Conservation (phyloP, 2,329 filamentous ascomycete genomes). For the Xylaria sp. region DNA sequence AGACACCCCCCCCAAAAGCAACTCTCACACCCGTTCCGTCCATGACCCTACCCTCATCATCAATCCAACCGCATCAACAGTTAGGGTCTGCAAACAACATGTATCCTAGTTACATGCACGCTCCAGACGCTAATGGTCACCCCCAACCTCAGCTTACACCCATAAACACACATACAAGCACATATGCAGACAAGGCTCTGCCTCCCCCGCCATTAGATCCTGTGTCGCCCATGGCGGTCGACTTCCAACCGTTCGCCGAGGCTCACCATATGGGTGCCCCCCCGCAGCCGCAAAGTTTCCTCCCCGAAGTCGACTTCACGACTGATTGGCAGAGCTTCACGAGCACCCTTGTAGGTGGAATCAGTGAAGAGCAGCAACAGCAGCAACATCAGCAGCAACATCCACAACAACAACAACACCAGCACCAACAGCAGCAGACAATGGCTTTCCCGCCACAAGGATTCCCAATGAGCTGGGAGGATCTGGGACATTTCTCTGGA, state of each 20-base stretch:
- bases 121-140: constrained; percentile 15
- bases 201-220: constrained; percentile 46
- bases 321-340: constrained; percentile 48
- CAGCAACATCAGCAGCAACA: constrained; percentile 19
- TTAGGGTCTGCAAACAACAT: constrained; percentile 19
- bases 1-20: constrained; percentile 25
- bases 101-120: constrained; percentile 30
- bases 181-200: constrained; percentile 46
- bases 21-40: constrained; percentile 28
- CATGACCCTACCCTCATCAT: constrained; percentile 33
- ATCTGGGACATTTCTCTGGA: constrained; percentile 40
- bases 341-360: constrained; percentile 42
- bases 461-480: constrained; percentile 46
- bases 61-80: constrained; percentile 29
- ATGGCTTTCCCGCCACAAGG: constrained; percentile 35
- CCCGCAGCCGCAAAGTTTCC: constrained; percentile 30
- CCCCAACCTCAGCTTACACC: constrained; percentile 34
- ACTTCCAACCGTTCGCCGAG: constrained; percentile 40
- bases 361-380: constrained; percentile 27
- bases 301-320: constrained; percentile 44
- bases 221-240: constrained; percentile 45
- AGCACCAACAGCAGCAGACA: constrained; percentile 20
- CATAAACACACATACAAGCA: constrained; percentile 24
- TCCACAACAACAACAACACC: not conserved
- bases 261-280: constrained; percentile 21